These are phyloP conservation scores for Schizochytrium sp. DNA, from an alignment of 108 stramenopile genomes.

Conservation along the genomic window DNA sequence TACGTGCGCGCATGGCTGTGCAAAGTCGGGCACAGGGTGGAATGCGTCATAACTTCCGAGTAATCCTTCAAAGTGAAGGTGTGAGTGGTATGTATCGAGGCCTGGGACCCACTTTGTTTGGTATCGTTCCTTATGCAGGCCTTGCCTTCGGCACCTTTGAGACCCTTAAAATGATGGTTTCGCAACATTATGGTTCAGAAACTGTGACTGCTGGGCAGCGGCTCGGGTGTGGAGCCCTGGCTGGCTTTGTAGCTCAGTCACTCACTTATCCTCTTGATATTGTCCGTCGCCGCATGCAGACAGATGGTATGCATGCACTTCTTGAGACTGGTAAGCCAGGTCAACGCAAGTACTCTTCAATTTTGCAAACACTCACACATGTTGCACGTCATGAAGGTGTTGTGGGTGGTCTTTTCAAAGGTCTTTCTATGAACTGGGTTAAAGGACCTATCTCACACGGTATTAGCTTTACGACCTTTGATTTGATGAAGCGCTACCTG, in stretches of 20 bases:
- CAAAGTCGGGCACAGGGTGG: constrained; percentile 60
- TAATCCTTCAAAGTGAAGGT: constrained; percentile 54
- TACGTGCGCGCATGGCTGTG: constrained; percentile 93
- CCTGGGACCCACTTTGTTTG: constrained; percentile 88
- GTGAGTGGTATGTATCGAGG: constrained; percentile 81
- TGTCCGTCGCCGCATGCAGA: constrained; percentile 94
- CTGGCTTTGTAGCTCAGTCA: constrained; percentile 89
- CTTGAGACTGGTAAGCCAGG: constrained; percentile 61
- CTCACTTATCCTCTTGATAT: constrained; percentile 94
- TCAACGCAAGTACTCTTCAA: neutral
- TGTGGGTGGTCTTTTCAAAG: constrained; percentile 89
- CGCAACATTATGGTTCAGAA: constrained; percentile 70
- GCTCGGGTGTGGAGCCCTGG: constrained; percentile 87
- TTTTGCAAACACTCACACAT: constrained; percentile 77
- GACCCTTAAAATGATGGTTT: constrained; percentile 85
- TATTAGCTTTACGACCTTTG: constrained; percentile 94
- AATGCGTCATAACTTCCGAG: constrained; percentile 51
- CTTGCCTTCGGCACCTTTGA: constrained; percentile 93
- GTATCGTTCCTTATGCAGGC: constrained; percentile 95
- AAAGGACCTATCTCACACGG: constrained; percentile 95
- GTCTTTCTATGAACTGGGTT: constrained; percentile 96
- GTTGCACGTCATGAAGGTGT: constrained; percentile 88
- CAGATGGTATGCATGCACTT: constrained; percentile 71
- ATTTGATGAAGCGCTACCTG: constrained; percentile 77
- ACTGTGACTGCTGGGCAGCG: constrained; percentile 68